Evolutionary conservation across 768 basidiomycete genomes (phyloP), one percentile per base, ranked within the genome.

Genomic region (Cystobasidiopsis lactophilus): DNA sequence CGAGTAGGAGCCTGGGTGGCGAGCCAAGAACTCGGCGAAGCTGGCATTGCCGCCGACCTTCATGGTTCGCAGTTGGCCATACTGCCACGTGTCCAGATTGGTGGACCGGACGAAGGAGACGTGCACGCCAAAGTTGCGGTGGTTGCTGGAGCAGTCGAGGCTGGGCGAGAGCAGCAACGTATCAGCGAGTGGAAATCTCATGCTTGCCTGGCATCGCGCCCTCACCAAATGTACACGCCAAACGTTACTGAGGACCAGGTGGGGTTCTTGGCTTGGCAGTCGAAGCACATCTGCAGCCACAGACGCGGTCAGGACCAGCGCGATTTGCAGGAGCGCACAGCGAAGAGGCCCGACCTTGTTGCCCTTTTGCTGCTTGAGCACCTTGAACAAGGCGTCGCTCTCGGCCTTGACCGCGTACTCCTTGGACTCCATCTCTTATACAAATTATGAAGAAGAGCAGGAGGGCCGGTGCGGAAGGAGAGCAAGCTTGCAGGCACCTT

Each of bases 31-130:
- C 3, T 89, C 86, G 3, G 73, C 74, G 2, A 85, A 83, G 19
- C 79, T 75, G 10, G 75, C 73, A 67, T 98, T 98, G 0, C 93
- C 93, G 39, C 85, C 91, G 37, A 85, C 77, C 71, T 96, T 96
- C 85, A 98, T 89, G 2, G 77, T 83, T 31, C 93, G 82, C 44
- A 98, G 72, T 69, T 98, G 91, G 47, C 69, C 68, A 55, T 86
- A 72, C 58, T 85, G 80, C 93, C 93, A 98, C 55, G 75, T 77
- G 67, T 98, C 93, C 41, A 96, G 77, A 68, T 88, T 95, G 52
- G 89, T 95, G 24, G 91, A 96, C 85, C 89, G 72, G 40, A 98
- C 91, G 62, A 98, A 98, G 57, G 78, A 83, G 67, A 98, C 88
- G 65, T 98, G 93, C 23, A 96, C 91, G 61, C 93, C 93, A 77